Evolutionary conservation across 1,284 basidiomycete species (phyloP).

Genomic region (Rhodofomes roseus): DNA sequence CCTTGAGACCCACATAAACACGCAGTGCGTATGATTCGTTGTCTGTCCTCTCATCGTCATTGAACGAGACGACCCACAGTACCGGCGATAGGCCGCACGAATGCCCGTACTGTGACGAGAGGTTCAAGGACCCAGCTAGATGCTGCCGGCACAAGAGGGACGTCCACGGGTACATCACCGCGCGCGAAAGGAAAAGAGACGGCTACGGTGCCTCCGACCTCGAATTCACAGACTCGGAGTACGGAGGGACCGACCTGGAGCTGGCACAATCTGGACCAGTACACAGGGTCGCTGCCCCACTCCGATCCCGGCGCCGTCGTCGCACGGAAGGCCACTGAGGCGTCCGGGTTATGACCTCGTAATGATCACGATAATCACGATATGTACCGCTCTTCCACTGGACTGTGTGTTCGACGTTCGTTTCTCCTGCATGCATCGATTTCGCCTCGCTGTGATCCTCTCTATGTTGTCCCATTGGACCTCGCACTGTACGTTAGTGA

Average conservation of each 20-base stretch:
- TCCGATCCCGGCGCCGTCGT: too few relatives aligned
- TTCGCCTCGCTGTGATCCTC: neutral
- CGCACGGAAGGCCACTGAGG: too few relatives aligned
- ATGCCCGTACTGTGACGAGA: constrained; percentile 50
- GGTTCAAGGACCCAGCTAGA: constrained; percentile 62
- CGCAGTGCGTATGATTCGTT: constrained; percentile 44
- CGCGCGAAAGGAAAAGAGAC: constrained; percentile 26
- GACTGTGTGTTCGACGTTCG: neutral
- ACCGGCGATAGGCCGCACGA: constrained; percentile 53
- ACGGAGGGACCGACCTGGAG: neutral
- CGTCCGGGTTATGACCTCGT: too few relatives aligned
- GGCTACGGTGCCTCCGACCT: neutral
- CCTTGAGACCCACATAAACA: constrained; percentile 55
- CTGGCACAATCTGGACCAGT: neutral
- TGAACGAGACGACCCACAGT: constrained; percentile 28
- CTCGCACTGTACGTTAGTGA: too few relatives aligned
- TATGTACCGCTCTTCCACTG: too few relatives aligned
- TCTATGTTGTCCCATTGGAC: neutral
- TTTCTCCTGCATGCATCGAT: too few relatives aligned
- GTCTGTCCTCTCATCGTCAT: constrained; percentile 3
- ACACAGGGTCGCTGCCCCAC: neutral
- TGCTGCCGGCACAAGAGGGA: constrained; percentile 55
- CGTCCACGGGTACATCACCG: constrained; percentile 49
- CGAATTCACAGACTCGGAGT: constrained; percentile 8
- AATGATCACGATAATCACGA: too few relatives aligned